Evolutionary conservation across 805 yeast genomes (phyloP), one percentile per base, ranked within the genome.

Genomic region (Saturnispora zaruensis): DNA sequence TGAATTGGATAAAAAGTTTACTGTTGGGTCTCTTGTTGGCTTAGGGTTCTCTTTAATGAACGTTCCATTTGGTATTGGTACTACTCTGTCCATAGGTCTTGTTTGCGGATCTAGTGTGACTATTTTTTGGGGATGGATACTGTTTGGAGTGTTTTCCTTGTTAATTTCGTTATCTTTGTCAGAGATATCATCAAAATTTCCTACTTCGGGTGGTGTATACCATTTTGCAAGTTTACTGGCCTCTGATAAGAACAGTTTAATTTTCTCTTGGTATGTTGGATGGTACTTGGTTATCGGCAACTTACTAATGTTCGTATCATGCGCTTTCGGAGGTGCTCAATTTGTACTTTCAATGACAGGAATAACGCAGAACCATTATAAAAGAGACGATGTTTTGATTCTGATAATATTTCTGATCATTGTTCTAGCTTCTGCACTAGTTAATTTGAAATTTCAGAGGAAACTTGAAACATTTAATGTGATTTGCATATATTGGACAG

Each of bases 11-110:
- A 73, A 87, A 56, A 80, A 82, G 53, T 71, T 85, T 50, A 81
- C 87, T 0, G 81, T 83, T 9, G 70, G 79, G 1, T 82, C 90
- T 0, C 78, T 86, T 42, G 77, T 86, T 21, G 95, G 93, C 4
- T 67, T 86, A 23, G 91, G 93, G 0, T 84, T 86, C 61, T 80
- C 89, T 1, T 66, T 86, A 30, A 84, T 86, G 90, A 86, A 87
- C 40, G 90, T 87, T 0, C 91, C 90, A 0, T 74, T 84, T 57
- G 89, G 91, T 1, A 74, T 86, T 57, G 79, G 88, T 8, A 79
- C 87, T 3, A 84, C 89, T 1, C 70, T 86, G 62, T 79, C 82
- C 59, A 81, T 82, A 28, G 84, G 87, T 3, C 66, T 86, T 48
- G 73, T 80, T 8, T 86, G 84, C 64, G 95, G 95, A 7, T 88